Percentiles rank a stretch among this genome's conserved stretches.
These are phyloP conservation scores for Yueomyces sinensis DNA, from an alignment of 805 yeast genomes.

Conservation along the genomic window DNA sequence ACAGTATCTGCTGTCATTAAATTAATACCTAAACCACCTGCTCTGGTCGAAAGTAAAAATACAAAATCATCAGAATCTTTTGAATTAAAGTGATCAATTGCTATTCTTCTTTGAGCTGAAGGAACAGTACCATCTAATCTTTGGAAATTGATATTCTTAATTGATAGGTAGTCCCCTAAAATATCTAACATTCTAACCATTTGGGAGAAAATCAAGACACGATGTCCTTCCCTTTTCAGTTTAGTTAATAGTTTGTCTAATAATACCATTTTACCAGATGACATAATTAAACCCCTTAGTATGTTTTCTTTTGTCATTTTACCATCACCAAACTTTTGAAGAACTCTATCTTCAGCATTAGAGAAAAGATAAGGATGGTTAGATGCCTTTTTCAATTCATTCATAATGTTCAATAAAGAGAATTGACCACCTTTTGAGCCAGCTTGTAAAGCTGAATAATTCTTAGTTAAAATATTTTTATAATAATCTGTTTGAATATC, in stretches of 20 bases:
- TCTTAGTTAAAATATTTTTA: slow-evolving; percentile 83
- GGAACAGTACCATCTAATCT: slow-evolving; percentile 95
- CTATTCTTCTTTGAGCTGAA: slow-evolving; percentile 81
- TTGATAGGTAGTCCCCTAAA: slow-evolving; percentile 79
- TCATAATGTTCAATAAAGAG: slow-evolving; percentile 82
- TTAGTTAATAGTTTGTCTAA: slow-evolving; percentile 79
- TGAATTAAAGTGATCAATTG: slow-evolving; percentile 94
- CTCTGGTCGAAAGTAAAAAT: slow-evolving; percentile 84
- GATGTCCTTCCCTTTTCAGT: slow-evolving; percentile 83
- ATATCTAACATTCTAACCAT: slow-evolving; percentile 97
- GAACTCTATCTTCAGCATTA: slow-evolving; percentile 75
- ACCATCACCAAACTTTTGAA: slow-evolving; percentile 48
- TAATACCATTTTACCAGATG: slow-evolving; percentile 95
- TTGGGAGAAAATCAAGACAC: slow-evolving; percentile 89
- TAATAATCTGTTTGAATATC: slow-evolving; percentile 93
- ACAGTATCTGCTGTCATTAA: slow-evolving; percentile 99
- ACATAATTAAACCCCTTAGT: slow-evolving; percentile 87
- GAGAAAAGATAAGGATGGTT: slow-evolving; percentile 95
- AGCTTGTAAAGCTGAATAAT: slow-evolving; percentile 80
- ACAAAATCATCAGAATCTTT: slow-evolving; percentile 87
- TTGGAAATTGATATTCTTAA: slow-evolving; percentile 81
- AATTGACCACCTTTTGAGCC: slow-evolving; percentile 70
- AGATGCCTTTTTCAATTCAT: slow-evolving; percentile 91
- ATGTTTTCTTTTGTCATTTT: slow-evolving; percentile 59
- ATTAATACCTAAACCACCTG: slow-evolving; percentile 98